phyloP scores from a whole-genome alignment of 345 rosid genomes.

The Salix viminalis region DNA sequence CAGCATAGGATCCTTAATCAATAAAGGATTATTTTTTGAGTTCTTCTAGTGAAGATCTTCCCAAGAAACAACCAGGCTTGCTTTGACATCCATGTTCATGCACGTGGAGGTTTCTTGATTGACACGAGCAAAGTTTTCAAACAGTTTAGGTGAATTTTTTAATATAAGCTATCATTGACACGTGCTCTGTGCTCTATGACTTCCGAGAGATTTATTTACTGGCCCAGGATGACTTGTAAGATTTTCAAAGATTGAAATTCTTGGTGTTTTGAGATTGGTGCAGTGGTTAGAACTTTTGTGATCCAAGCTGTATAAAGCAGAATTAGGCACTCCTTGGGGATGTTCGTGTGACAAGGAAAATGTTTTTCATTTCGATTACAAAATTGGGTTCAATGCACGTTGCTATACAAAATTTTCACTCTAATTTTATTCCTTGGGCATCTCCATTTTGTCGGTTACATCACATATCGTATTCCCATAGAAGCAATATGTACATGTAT shows the following conservation, averaged over 20 bases:
- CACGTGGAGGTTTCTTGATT: background rate
- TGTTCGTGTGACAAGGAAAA: constrained; percentile 1
- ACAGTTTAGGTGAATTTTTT: background rate
- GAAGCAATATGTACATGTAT: constrained; percentile 23
- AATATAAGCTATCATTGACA: background rate
- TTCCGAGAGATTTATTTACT: too few species aligned
- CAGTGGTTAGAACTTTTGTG: background rate
- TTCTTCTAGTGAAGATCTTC: background rate
- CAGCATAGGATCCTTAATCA: background rate
- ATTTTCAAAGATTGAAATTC: background rate
- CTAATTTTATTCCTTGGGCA: constrained; percentile 31
- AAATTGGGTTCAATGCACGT: constrained; percentile 26
- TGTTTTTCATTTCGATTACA: constrained; percentile 25
- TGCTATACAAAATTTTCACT: constrained; percentile 25
- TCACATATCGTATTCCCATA: constrained; percentile 10
- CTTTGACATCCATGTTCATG: background rate
- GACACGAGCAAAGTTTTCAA: background rate
- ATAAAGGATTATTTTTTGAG: background rate
- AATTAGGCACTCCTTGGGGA: background rate
- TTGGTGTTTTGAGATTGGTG: background rate
- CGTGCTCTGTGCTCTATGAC: background rate
- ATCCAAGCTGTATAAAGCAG: background rate
- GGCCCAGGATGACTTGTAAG: background rate
- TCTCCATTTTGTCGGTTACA: constrained; percentile 27
- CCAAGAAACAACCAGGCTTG: background rate